phyloP scores from a whole-genome alignment of 768 basidiomycete species.

The Tulasnella sp. region DNA sequence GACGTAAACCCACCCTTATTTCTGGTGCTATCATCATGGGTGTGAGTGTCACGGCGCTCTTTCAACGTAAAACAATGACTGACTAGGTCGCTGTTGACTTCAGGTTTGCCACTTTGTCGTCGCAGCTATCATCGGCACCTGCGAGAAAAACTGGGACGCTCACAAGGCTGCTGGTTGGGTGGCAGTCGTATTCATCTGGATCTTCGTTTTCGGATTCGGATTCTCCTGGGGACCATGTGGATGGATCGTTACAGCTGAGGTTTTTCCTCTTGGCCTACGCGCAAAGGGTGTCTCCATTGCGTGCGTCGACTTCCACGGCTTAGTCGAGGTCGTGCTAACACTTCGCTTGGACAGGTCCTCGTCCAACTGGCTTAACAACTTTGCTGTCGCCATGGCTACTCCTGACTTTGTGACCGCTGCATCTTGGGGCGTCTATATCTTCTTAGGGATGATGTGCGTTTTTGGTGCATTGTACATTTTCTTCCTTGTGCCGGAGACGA shows the following conservation, averaged over 20 bases:
- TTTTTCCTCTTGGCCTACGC: conserved; percentile 3
- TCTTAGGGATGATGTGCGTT: conserved; percentile 10
- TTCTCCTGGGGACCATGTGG: conserved; percentile 14
- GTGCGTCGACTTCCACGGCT: no score
- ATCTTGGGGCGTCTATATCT: neutral
- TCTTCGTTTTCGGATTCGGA: neutral
- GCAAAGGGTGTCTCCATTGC: neutral
- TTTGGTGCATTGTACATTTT: conserved; percentile 57
- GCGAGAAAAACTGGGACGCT: neutral
- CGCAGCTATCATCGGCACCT: conserved; percentile 54
- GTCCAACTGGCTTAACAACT: conserved; percentile 29
- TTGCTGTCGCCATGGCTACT: conserved; percentile 23
- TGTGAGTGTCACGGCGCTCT: conserved; percentile 49
- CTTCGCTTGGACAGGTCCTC: neutral
- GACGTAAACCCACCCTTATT: conserved; percentile 71
- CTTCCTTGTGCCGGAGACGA: conserved; percentile 79
- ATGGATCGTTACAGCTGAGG: conserved; percentile 1
- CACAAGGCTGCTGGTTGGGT: conserved; percentile 1
- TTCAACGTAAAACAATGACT: no score
- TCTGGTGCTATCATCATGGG: conserved; percentile 77
- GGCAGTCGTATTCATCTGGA: conserved; percentile 11
- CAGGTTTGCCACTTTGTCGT: conserved; percentile 64
- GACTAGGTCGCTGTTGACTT: no score
- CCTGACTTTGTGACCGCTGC: conserved; percentile 17
- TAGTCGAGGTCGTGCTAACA: no score